Percentiles rank a stretch among this genome's conserved stretches.
These are phyloP conservation scores for Ogataea hybrid DNA, from an alignment of 1,139 yeast species.

Conservation along the genomic window DNA sequence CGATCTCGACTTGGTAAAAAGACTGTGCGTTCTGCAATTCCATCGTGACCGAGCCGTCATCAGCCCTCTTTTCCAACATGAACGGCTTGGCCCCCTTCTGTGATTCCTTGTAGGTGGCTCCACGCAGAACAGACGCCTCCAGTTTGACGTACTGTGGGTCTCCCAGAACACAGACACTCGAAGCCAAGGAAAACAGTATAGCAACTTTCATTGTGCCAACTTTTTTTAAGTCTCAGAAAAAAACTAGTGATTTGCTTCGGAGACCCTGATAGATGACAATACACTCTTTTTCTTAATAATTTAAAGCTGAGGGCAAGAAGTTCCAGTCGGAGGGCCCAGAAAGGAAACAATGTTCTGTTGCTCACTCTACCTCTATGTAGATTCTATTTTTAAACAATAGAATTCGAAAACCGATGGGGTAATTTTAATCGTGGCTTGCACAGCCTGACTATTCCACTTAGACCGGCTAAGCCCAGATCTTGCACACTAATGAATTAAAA, in stretches of 20 bases:
- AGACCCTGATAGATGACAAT: neutral
- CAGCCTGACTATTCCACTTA: conserved; percentile 3
- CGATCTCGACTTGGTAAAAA: conserved; percentile 48
- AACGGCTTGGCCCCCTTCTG: conserved; percentile 20
- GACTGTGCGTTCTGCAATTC: conserved; percentile 43
- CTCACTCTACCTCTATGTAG: neutral
- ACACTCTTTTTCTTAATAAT: neutral
- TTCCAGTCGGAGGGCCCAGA: neutral
- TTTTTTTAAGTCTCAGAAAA: neutral
- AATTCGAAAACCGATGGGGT: neutral
- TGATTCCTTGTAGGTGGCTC: conserved; percentile 25
- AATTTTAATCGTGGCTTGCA: neutral
- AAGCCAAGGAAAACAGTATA: neutral
- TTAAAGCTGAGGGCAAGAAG: neutral
- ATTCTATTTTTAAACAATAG: neutral
- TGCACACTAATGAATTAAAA: neutral
- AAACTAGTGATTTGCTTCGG: neutral
- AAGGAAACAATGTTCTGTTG: neutral
- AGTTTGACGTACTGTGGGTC: conserved; percentile 16
- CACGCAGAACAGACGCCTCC: conserved; percentile 29
- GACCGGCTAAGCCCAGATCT: neutral
- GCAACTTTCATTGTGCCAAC: conserved; percentile 1
- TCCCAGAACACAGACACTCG: neutral
- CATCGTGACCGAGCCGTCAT: conserved; percentile 39
- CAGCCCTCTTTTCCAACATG: conserved; percentile 35